Percentiles rank a stretch among this genome's conserved stretches.
These are phyloP conservation scores for Cryphonectria parasitica DNA, from an alignment of 2,329 filamentous ascomycete species.

Conservation along the genomic window DNA sequence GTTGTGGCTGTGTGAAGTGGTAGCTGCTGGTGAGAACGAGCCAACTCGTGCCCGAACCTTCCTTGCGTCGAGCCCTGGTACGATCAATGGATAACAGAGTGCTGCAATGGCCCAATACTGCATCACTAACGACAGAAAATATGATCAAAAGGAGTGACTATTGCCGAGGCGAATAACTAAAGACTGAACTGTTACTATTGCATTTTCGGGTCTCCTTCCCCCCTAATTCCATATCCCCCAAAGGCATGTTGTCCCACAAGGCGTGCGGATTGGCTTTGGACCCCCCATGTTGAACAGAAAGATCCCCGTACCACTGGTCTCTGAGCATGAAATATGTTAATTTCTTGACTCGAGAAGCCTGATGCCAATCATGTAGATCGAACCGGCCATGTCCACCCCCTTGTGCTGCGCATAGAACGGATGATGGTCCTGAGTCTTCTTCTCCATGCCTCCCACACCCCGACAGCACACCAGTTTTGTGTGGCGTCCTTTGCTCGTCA, in stretches of 20 bases:
- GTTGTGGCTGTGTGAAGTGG: not conserved
- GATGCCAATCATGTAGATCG: not conserved
- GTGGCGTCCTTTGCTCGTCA: not conserved
- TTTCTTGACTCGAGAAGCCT: not conserved
- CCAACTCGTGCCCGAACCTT: not conserved
- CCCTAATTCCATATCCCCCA: not conserved
- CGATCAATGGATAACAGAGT: not conserved
- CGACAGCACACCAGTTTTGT: not conserved
- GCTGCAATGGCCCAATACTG: not conserved
- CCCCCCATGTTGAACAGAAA: not conserved
- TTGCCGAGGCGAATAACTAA: slow-evolving; percentile 16
- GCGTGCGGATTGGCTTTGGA: not conserved
- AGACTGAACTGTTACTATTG: slow-evolving; percentile 3
- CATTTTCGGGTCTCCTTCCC: not conserved
- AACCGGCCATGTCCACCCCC: slow-evolving; percentile 1
- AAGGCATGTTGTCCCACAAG: not conserved
- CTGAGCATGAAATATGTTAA: not conserved
- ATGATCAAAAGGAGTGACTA: slow-evolving; percentile 14
- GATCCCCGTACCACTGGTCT: not conserved
- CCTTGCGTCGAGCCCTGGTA: not conserved
- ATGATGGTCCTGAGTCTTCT: not conserved
- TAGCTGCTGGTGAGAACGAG: not conserved
- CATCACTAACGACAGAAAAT: not conserved
- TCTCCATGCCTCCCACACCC: not conserved
- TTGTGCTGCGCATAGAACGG: not conserved